Evolutionary conservation across 2,329 filamentous ascomycete species (phyloP).

Genomic region (Fusarium robinianum): DNA sequence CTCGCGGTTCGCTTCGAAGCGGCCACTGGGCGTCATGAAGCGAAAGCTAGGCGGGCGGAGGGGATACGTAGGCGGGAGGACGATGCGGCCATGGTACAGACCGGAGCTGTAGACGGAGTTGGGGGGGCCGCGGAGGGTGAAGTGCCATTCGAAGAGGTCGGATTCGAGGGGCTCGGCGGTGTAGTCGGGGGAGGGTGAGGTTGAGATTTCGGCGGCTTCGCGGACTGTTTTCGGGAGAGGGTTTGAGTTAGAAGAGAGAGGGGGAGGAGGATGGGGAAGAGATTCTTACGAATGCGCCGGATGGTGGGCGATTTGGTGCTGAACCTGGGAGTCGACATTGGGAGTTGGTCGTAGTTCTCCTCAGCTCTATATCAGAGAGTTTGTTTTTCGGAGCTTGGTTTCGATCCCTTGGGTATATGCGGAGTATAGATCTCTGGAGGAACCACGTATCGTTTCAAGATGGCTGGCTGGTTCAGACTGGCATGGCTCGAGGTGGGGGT

Average conservation of each 20-base stretch:
- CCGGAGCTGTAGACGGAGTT: constrained; percentile 77
- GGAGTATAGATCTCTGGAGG: too few species aligned
- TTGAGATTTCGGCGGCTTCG: constrained; percentile 86
- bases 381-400: not conserved
- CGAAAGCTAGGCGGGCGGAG: constrained; percentile 93
- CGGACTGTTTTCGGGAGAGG: constrained; percentile 61
- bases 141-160: constrained; percentile 98
- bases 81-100: constrained; percentile 94
- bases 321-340: constrained; percentile 55
- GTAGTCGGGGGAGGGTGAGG: constrained; percentile 81
- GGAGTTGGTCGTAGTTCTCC: too few species aligned
- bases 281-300: constrained; percentile 76
- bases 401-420: too few species aligned
- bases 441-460: not conserved
- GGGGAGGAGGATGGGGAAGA: constrained; percentile 6
- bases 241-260: constrained; percentile 5
- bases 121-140: constrained; percentile 90
- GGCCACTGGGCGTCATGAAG: constrained; percentile 87
- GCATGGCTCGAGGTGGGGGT: constrained; percentile 15
- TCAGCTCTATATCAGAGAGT: not conserved
- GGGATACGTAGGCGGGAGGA: constrained; percentile 86
- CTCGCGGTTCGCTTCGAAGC: constrained; percentile 95
- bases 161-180: constrained; percentile 82
- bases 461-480: constrained; percentile 6
- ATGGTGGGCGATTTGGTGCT: constrained; percentile 83